phyloP scores from a whole-genome alignment of 1,284 basidiomycete species.

The Ceraceosorus guamensis region DNA sequence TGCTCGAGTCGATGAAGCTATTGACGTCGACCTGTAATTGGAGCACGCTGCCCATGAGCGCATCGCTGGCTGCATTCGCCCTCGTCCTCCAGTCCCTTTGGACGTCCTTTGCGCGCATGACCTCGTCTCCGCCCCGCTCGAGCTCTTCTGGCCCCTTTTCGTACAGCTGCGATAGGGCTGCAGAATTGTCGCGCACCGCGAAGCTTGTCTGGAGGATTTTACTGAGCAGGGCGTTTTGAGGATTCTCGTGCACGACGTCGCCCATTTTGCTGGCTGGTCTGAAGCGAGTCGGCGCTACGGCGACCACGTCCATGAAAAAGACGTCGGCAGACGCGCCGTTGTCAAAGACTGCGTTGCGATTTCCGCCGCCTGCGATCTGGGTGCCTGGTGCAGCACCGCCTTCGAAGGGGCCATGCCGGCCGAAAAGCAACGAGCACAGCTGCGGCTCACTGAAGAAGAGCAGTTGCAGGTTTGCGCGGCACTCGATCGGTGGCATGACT shows the following conservation, averaged over 20 bases:
- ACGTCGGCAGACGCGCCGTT: constrained; percentile 72
- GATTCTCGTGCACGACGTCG: constrained; percentile 88
- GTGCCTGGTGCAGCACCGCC: constrained; percentile 19
- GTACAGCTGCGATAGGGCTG: constrained; percentile 52
- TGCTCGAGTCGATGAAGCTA: constrained; percentile 92
- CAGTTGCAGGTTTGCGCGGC: constrained; percentile 80
- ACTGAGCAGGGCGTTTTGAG: constrained; percentile 89
- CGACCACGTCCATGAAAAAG: constrained; percentile 91
- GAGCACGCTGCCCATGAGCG: constrained; percentile 72
- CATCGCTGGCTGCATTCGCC: constrained; percentile 52
- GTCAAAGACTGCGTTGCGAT: constrained; percentile 17
- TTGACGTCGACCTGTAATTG: constrained; percentile 93
- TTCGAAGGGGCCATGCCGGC: constrained; percentile 77
- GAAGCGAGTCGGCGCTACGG: constrained; percentile 90
- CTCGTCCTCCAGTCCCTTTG: constrained; percentile 51
- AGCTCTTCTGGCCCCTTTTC: constrained; percentile 54
- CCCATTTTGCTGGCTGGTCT: constrained; percentile 87
- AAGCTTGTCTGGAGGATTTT: constrained; percentile 70
- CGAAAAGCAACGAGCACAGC: constrained; percentile 80
- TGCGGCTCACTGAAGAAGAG: constrained; percentile 77
- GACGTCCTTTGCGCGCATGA: constrained; percentile 12
- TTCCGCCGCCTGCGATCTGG: constrained; percentile 9
- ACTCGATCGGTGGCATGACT: constrained; percentile 82
- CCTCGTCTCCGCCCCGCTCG: constrained; percentile 37
- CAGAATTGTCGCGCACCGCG: constrained; percentile 22